Percentiles rank a stretch among this genome's conserved stretches.
Conservation (phyloP, 768 basidiomycete species). For the Gymnopilus dilepis region DNA sequence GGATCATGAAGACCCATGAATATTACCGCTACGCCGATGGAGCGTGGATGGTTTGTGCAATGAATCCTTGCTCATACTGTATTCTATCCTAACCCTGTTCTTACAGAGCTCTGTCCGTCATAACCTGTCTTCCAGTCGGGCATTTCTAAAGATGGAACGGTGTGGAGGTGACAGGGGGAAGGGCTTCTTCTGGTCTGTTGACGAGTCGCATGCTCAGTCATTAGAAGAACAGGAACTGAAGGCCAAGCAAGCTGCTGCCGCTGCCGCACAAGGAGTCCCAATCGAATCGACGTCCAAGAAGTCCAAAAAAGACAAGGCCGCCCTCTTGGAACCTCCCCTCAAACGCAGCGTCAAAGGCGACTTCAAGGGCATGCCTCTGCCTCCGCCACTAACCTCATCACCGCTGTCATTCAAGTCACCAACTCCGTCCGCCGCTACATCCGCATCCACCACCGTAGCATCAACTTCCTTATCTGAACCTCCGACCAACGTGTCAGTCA, state of each 20-base stretch:
- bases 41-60: constrained; percentile 94
- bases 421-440: constrained; percentile 19
- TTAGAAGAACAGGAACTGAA: constrained; percentile 76
- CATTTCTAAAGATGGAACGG: constrained; percentile 90
- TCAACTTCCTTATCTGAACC: not conserved
- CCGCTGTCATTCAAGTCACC: constrained; percentile 58
- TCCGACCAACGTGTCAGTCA: not conserved
- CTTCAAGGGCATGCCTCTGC: constrained; percentile 57
- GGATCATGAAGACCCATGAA: constrained; percentile 88
- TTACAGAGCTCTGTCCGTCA: constrained; percentile 91
- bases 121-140: constrained; percentile 90
- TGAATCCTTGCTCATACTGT: constrained; percentile 23
- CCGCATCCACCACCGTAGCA: constrained; percentile 22
- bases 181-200: constrained; percentile 93
- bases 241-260: constrained; percentile 43
- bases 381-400: constrained; percentile 71
- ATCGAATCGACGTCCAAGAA: constrained; percentile 41
- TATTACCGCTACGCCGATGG: constrained; percentile 89
- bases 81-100: constrained; percentile 15
- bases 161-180: constrained; percentile 87
- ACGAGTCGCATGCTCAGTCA: constrained; percentile 69
- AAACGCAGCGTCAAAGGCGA: constrained; percentile 76
- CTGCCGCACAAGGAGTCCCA: constrained; percentile 37
- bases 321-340: constrained; percentile 63
- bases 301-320: constrained; percentile 66